Base-by-base conservation (phyloP, 1,139 yeast genomes). In the Hanseniaspora gamundiae region DNA sequence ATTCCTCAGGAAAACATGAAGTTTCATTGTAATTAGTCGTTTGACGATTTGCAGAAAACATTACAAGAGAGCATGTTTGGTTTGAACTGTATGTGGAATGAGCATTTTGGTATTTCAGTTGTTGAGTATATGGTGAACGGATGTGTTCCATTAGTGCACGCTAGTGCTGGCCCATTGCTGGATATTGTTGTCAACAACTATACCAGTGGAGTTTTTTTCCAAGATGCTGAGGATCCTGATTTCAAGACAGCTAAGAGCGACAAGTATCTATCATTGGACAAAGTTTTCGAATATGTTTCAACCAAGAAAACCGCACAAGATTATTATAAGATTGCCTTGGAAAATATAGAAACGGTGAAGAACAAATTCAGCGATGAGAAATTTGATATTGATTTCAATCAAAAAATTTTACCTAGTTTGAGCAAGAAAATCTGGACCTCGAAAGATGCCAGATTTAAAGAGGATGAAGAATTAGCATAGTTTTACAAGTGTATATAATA, bases 21-120 rank as follows among this genome's bases (percentile, higher is more conserved):
- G 42, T 83, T 91, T 54, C 71, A 79, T 2, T 73, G 84, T 7
- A 94, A 91, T 61, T 81, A 91, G 36, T 71, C 86, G 5, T 85
- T 86, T 66, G 70, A 67, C 2, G 73, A 70, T 24, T 78, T 93
- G 17, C 68, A 74, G 39, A 56, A 63, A 29, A 71, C 74, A 49
- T 67, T 93, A 39, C 57, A 68, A n/a, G 64, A 62, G 8, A 76
- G 88, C 2, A 76, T 78, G 35, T 79, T 76, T 54, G 98, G 98
- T 3, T 69, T 91, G 41, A 88, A 93, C 57, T 91, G 95, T 24
- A 93, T 93, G 99, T 93, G 98, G 98, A 91, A 93, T 62, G 99
- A 93, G 65, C 99, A 93, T 65, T 93, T 93, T 60, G 99, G 99
- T 17, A 93, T 93, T 57, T 94, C 95, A 1, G 93, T 91, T 7